Base-by-base conservation (phyloP, 2,329 filamentous ascomycete species). In the Nothophaeocryptopus gaeumannii region DNA sequence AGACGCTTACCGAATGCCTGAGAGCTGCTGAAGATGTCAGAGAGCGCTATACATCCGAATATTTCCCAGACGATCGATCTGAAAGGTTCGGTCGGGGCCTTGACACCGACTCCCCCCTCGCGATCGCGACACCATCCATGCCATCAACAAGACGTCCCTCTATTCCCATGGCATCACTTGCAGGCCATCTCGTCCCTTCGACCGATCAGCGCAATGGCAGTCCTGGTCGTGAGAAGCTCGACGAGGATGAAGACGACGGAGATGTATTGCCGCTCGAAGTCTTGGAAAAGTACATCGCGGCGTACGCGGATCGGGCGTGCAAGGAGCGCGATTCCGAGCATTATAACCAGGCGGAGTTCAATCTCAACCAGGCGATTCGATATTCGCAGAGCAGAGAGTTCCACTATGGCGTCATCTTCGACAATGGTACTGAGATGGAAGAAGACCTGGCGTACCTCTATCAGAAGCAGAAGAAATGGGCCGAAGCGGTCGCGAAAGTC, bases 301-400 rank as follows among this genome's bases (percentile, higher is more conserved):
- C 41, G 8, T 54, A 55, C 30, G 29, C 34, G 26, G 47, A 58
- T 5, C 53, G 51, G 15, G 53, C 55, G 7, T 33, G 15, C 10
- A 40, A 43, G 33, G 54, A 58, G 30, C 39, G 40, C 12, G 44
- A 53, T 11, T 42, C 47, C 9, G 50, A 40, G 12, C 54, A 58
- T 15, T 55, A 51, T 43, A 56, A 53, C 34, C 56, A 60, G 38
- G 58, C 58, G 20, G 59, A 61, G 39, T 34, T 29, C 16, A 54
- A 58, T 37, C 50, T 60, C 5, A 14, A 53, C 14, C 33, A 45
- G 9, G 58, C 59, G 7, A 53, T 56, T 30, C 41, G 51, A 5
- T 48, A 56, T 43, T 56, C 51, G 5, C 45, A 56, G 29, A 36
- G 44, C 11, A 39, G 54, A 15, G 54, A 58, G 36, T 31, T 26